phyloP scores from a whole-genome alignment of 805 yeast genomes.

The Myxozyma sirexii region DNA sequence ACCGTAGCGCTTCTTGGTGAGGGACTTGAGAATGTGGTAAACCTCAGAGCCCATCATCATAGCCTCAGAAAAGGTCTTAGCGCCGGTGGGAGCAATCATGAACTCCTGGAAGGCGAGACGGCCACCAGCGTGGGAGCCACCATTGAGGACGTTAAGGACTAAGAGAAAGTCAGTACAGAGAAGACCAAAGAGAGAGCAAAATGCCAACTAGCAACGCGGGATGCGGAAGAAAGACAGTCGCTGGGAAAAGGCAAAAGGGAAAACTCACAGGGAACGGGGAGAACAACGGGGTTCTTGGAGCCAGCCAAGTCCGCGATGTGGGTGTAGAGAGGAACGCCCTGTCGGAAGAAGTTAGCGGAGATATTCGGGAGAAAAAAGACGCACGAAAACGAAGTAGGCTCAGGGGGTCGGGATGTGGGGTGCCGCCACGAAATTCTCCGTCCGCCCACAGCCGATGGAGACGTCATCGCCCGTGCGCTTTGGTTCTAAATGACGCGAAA shows the following conservation, averaged over 20 bases:
- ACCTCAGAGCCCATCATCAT: conserved; percentile 97
- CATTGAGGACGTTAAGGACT: conserved; percentile 96
- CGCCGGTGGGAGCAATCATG: conserved; percentile 97
- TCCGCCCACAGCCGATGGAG: conserved; percentile 8
- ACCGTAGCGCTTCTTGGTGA: conserved; percentile 94
- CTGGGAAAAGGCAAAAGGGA: not conserved
- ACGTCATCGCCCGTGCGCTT: conserved; percentile 12
- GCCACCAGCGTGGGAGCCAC: conserved; percentile 99
- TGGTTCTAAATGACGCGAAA: not conserved
- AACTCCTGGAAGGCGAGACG: conserved; percentile 98
- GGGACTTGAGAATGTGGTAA: conserved; percentile 92
- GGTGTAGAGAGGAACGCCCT: conserved; percentile 85
- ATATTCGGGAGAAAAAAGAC: conserved; percentile 2
- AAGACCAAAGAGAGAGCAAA: not conserved
- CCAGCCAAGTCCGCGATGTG: conserved; percentile 83
- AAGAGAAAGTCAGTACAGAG: conserved; percentile 36
- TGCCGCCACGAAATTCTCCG: not conserved
- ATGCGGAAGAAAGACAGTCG: no score
- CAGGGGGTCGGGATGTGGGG: conserved; percentile 12
- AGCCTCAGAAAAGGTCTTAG: conserved; percentile 89
- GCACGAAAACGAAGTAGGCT: conserved; percentile 15
- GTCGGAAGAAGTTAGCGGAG: conserved; percentile 10
- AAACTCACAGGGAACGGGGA: conserved; percentile 79
- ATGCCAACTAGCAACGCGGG: not conserved
- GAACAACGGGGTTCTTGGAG: conserved; percentile 79